Base-by-base conservation (phyloP, 2,329 filamentous ascomycete species). In the Botrytis cinerea region DNA sequence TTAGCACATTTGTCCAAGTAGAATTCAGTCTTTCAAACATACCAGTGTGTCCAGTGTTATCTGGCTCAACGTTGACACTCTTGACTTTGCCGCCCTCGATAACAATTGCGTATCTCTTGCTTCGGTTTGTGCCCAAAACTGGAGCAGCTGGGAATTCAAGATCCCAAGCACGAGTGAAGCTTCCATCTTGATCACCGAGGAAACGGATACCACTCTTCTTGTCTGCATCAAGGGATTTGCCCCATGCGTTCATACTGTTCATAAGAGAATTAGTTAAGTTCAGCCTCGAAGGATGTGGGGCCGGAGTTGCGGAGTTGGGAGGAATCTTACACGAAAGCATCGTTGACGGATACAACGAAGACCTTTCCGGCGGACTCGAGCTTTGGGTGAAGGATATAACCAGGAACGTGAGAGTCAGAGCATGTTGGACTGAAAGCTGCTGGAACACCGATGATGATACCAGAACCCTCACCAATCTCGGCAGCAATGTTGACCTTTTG, bases 281-380 rank as follows among this genome's bases (percentile, higher is more conserved):
- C 32, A 54, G 16, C 14, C 7, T n/a, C 1, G 9, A 20, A 46
- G 10, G 51, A 35, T 35, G 8, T 59, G 38, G 35, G 25, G 25
- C 25, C 18, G 16, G 54, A 43, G 32, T 8, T 57, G 51, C 14
- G 43, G 46, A 54, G 25, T 51, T 54, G 25, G 25, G 12, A 28
- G n/a, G 20, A 10, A 28, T 63, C 92, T 83, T 86, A 97, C 93
- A 97, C 95, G 82, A 98, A 98, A 40, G 94, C 89, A 82, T 98
- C 95, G 81, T 98, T 98, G 81, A 98, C 94, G 20, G 92, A 90
- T 69, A 98, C 90, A 61, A 98, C 93, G 80, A 97, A 97, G 69
- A 97, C 93, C 80, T 92, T 87, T 67, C 94, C 94, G 46, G 92
- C 93, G 75, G 91, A 86, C 84, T 92, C 92, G 78, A 97, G 87